phyloP scores from a whole-genome alignment of 140 eudicot genomes.

The Ambrosia hybrid region DNA sequence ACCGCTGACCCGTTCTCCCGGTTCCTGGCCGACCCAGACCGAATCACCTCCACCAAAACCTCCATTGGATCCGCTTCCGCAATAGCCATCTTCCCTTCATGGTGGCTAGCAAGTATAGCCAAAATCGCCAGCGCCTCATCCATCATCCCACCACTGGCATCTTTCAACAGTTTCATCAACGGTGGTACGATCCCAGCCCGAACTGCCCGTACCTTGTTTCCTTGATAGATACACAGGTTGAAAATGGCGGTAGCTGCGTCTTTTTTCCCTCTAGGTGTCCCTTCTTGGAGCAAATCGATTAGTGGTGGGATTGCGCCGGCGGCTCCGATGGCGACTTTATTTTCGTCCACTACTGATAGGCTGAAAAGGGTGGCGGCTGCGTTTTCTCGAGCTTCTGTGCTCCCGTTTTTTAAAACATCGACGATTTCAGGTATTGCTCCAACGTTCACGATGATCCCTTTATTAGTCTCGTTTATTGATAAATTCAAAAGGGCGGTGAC shows the following conservation, averaged over 20 bases:
- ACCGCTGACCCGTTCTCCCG: slow-evolving; percentile 89
- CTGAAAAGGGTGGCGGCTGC: slow-evolving; percentile 99
- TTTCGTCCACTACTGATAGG: slow-evolving; percentile 86
- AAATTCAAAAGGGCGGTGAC: slow-evolving; percentile 93
- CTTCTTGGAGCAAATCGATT: slow-evolving; percentile 69
- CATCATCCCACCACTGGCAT: slow-evolving; percentile 87
- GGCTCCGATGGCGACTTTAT: slow-evolving; percentile 94
- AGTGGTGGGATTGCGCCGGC: slow-evolving; percentile 94
- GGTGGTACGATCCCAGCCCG: slow-evolving; percentile 83
- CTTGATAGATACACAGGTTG: slow-evolving; percentile 81
- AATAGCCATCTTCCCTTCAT: slow-evolving; percentile 78
- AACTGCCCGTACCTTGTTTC: slow-evolving; percentile 92
- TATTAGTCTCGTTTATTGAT: slow-evolving; percentile 84
- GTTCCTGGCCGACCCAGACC: slow-evolving; percentile 85
- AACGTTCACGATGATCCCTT: slow-evolving; percentile 68
- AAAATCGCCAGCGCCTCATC: slow-evolving; percentile 92
- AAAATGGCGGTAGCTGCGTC: slow-evolving; percentile 98
- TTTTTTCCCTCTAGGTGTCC: slow-evolving; percentile 91
- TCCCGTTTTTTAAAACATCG: slow-evolving; percentile 83
- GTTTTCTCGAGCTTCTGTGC: slow-evolving; percentile 87
- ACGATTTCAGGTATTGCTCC: slow-evolving; percentile 96
- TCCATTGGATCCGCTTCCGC: slow-evolving; percentile 73
- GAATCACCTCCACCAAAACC: slow-evolving; percentile 71
- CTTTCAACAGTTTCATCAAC: slow-evolving; percentile 65
- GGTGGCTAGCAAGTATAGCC: slow-evolving; percentile 81